Conservation (phyloP, 495 filamentous ascomycete species). For the Neurospora sp. region DNA sequence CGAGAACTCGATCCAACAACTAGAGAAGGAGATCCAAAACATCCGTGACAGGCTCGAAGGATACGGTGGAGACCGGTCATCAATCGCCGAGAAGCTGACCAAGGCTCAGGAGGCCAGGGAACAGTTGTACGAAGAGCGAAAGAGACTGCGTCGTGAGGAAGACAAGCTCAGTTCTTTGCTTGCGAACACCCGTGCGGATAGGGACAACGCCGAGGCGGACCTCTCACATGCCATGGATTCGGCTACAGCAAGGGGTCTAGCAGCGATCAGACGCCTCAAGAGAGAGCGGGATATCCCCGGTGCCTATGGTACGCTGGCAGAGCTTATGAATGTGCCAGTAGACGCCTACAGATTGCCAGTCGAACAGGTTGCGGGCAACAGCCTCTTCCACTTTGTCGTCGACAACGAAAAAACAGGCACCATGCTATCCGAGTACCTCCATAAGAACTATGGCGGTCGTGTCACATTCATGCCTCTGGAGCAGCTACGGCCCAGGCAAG, state of each 20-base stretch:
- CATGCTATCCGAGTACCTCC: constrained; percentile 64
- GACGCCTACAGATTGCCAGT: constrained; percentile 84
- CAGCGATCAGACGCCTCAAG: constrained; percentile 71
- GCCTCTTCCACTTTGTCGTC: constrained; percentile 93
- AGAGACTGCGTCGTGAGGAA: constrained; percentile 85
- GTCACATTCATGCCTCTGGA: constrained; percentile 93
- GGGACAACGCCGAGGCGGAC: constrained; percentile 61
- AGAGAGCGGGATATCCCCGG: constrained; percentile 66
- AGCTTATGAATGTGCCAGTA: constrained; percentile 66
- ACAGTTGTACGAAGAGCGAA: constrained; percentile 74
- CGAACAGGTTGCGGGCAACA: constrained; percentile 85
- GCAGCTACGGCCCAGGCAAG: constrained; percentile 53
- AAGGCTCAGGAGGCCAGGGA: constrained; percentile 73
- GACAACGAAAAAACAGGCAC: constrained; percentile 86
- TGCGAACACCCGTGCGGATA: constrained; percentile 61
- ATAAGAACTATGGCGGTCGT: constrained; percentile 71
- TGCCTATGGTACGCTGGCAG: constrained; percentile 87
- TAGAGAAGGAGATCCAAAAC: constrained; percentile 62
- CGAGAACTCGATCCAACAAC: constrained; percentile 54
- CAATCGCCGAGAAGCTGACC: constrained; percentile 60
- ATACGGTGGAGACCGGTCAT: constrained; percentile 60
- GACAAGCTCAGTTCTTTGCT: constrained; percentile 71
- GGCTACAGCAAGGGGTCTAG: constrained; percentile 72
- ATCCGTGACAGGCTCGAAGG: constrained; percentile 68
- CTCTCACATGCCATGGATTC: constrained; percentile 83